A percentile compares a stretch with the other conserved stretches of the same genome.
phyloP scores from a whole-genome alignment of 2,329 filamentous ascomycete species.

The Fusarium chlamydosporum region DNA sequence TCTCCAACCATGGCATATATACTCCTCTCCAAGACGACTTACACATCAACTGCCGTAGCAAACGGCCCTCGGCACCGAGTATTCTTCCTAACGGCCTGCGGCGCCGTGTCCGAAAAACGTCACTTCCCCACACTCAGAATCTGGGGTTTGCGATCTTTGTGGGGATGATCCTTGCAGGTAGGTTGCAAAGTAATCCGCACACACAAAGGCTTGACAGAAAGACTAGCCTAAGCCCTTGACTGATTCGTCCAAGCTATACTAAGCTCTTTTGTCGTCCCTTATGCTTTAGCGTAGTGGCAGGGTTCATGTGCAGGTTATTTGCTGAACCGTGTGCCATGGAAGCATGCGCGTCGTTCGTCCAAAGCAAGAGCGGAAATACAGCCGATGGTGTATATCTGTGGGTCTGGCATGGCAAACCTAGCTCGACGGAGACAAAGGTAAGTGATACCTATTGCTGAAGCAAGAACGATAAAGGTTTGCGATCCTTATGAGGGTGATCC shows the following conservation, averaged over 20 bases:
- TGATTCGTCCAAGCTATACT: too few relatives aligned
- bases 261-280: too few relatives aligned
- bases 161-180: background rate
- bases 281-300: too few relatives aligned
- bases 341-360: too few relatives aligned
- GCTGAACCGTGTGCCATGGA: too few relatives aligned
- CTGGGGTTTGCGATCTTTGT: conserved; percentile 24
- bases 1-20: background rate
- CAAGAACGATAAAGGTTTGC: too few relatives aligned
- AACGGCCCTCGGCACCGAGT: conserved; percentile 27
- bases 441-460: too few relatives aligned
- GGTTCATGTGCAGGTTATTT: too few relatives aligned
- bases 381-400: conserved; percentile 56
- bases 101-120: conserved; percentile 30
- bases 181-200: too few relatives aligned
- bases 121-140: conserved; percentile 24
- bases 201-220: too few relatives aligned
- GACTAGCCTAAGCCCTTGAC: too few relatives aligned
- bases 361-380: conserved; percentile 62
- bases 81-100: conserved; percentile 9
- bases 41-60: background rate
- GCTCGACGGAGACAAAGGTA: too few relatives aligned
- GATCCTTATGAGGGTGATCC: background rate
- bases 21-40: background rate
- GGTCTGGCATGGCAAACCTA: conserved; percentile 13